Evolutionary conservation across 1,284 basidiomycete species (phyloP), one percentile per base, ranked within the genome.

Genomic region (Afroboletus lepidellus): DNA sequence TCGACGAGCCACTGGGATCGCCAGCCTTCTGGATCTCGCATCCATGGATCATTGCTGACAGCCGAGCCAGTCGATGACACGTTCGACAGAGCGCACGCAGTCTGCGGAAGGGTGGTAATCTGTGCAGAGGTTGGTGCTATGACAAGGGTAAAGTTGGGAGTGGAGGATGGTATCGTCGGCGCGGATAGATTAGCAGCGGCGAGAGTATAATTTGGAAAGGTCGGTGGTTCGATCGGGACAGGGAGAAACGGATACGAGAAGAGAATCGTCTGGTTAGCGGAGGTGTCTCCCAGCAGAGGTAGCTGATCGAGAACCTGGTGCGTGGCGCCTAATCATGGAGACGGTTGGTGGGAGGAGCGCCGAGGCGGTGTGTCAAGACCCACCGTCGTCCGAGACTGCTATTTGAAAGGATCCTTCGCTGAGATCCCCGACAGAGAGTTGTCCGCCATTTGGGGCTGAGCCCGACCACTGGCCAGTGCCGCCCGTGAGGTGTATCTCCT

Each of bases 151-250:
- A 77, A 75, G 60, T 86, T 81, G 2, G 75, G 73, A 0, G 73
- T 59, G 4, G 72, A 62, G 0, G 77, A 61, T 1, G 77, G 74
- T 1, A 66, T 64, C 1, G 70, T 46, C 0, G 81, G 78, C n/a
- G 74, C 60, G 0, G 79, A 70, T 13, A 79, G 61, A 58, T 85
- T 81, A 0, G 84, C 81, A 1, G 73, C 58, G 2, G 87, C 84
- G 0, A 94, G 78, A 1, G 87, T 88, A 67, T 92, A 94, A 63
- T 93, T 92, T 8, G 92, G 92, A 62, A 82, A 94, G 12, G 71
- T 70, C 0, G 87, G 87, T 46, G 74, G 64, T 1, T 58, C 48
- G 2, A 65, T 38, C 27, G 48, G 60, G 13, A 62, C 59, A 5
- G 67, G 60, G 18, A 73, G 69, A 46, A 87, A 81, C 0, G 83